These are phyloP conservation scores for Brassica hybrid DNA, from an alignment of 441 rosid species.

Conservation along the genomic window DNA sequence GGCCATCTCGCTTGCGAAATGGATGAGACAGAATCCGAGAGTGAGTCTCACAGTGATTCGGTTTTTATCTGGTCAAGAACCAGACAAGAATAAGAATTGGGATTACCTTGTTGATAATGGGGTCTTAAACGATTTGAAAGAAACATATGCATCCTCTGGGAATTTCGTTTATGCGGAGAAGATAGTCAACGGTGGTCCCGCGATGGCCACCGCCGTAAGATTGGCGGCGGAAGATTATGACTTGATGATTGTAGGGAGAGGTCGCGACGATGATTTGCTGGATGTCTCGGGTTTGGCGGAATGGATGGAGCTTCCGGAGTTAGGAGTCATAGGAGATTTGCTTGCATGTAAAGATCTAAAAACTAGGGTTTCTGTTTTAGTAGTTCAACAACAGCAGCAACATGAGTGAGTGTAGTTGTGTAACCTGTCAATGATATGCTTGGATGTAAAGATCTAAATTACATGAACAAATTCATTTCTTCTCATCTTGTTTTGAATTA, in stretches of 20 bases:
- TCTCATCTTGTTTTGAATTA: not conserved
- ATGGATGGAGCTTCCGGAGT: conserved; percentile 59
- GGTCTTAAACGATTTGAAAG: conserved; percentile 40
- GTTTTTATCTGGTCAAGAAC: conserved; percentile 20
- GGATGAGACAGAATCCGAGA: conserved; percentile 41
- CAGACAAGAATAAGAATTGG: conserved; percentile 31
- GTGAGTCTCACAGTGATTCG: conserved; percentile 35
- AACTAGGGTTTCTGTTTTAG: conserved; percentile 44
- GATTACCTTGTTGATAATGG: conserved; percentile 39
- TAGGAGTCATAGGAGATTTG: conserved; percentile 51
- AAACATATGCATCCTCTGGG: not conserved
- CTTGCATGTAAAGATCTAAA: conserved; percentile 50
- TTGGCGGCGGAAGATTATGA: conserved; percentile 36
- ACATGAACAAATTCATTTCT: not conserved
- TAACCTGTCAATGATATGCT: not conserved
- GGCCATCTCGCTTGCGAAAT: conserved; percentile 41
- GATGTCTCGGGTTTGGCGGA: conserved; percentile 35
- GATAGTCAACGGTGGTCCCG: conserved; percentile 42
- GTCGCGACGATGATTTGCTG: conserved; percentile 23
- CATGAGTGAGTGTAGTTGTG: conserved; percentile 20
- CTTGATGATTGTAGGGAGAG: conserved; percentile 51
- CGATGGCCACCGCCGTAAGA: conserved; percentile 38
- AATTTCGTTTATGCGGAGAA: conserved; percentile 35
- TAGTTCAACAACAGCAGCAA: conserved; percentile 46
- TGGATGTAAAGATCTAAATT: not conserved